A percentile compares a stretch with the other conserved stretches of the same genome.
These are phyloP conservation scores for Trypanosoma theileri DNA, from an alignment of 208 protist species.

Conservation along the genomic window DNA sequence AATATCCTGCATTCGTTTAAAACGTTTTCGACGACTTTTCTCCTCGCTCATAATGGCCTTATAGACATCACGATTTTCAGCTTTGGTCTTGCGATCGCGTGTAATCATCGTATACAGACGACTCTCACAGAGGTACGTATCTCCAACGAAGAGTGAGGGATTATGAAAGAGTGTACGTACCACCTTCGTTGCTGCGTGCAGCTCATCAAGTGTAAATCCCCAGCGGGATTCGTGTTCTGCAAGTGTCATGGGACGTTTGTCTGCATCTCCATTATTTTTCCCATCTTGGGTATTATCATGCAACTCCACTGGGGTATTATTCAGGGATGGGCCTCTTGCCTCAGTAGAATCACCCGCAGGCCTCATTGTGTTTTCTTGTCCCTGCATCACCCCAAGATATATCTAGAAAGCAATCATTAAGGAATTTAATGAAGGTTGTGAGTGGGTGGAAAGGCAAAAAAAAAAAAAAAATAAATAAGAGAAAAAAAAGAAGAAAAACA, in stretches of 20 bases:
- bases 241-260: slow-evolving; percentile 35
- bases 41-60: slow-evolving; percentile 84
- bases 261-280: background rate
- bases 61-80: slow-evolving; percentile 70
- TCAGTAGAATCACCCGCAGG: no score
- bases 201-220: slow-evolving; percentile 83
- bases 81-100: slow-evolving; percentile 78
- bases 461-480: no score
- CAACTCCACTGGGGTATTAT: no score
- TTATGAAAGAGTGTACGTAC: slow-evolving; percentile 75
- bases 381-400: no score
- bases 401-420: no score
- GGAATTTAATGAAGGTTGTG: no score
- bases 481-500: no score
- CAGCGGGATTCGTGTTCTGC: slow-evolving; percentile 68
- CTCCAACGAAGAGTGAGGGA: slow-evolving; percentile 79
- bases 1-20: slow-evolving; percentile 69
- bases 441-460: background rate
- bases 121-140: slow-evolving; percentile 77
- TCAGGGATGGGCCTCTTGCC: no score
- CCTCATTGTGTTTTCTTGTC: no score
- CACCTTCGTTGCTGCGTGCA: slow-evolving; percentile 72
- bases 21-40: slow-evolving; percentile 68
- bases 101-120: slow-evolving; percentile 92
- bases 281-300: no score